Evolutionary conservation across 495 filamentous ascomycete genomes (phyloP).

Genomic region (Neohortaea acidophila): DNA sequence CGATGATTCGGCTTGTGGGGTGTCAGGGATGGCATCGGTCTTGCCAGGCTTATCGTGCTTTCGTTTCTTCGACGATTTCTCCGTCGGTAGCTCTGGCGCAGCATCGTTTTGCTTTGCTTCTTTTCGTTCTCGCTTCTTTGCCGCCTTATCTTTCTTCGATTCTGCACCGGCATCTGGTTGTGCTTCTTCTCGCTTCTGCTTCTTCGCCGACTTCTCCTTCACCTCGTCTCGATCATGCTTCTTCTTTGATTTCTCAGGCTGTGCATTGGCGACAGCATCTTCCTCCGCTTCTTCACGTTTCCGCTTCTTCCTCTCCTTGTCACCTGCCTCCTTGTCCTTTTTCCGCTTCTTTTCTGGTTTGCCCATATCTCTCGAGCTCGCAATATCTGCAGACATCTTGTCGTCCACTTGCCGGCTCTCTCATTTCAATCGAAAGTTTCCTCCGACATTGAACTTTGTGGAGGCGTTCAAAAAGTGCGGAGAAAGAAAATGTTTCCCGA

Average conservation of each 20-base stretch:
- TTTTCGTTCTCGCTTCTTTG: no score
- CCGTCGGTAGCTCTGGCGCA: no score
- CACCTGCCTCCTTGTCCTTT: not conserved
- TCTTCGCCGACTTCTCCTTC: no score
- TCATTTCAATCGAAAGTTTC: not conserved
- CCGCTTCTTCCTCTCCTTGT: conserved; percentile 9
- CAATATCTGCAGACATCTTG: not conserved
- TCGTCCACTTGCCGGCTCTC: not conserved
- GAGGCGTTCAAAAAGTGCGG: not conserved
- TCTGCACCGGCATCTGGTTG: no score
- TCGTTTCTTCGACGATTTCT: not conserved
- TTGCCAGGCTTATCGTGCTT: not conserved
- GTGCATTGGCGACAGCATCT: not conserved
- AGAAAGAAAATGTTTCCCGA: conserved; percentile 1
- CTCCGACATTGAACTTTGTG: not conserved
- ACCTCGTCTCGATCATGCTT: no score
- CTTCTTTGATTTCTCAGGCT: conserved; percentile 5
- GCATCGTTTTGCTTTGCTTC: no score
- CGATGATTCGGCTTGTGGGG: not conserved
- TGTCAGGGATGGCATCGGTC: not conserved
- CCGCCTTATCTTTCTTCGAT: no score
- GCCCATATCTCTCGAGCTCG: not conserved
- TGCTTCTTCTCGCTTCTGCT: no score
- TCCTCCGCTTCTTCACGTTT: conserved; percentile 6
- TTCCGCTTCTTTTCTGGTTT: conserved; percentile 2